Conservation (phyloP, 2,329 filamentous ascomycete genomes). For the Plectosphaerella sp. region DNA sequence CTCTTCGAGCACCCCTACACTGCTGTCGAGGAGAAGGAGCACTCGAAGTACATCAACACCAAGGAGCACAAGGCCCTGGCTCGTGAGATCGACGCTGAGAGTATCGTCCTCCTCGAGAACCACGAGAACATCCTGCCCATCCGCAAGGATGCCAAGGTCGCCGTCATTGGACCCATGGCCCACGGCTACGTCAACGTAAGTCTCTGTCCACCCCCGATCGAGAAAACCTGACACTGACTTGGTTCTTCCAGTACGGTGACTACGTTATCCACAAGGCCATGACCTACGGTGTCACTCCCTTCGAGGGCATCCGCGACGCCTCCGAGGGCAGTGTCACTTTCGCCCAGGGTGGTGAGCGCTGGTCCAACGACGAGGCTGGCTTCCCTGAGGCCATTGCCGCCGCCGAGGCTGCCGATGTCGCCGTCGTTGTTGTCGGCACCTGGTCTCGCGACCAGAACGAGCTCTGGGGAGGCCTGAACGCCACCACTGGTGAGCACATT, state of each 20-base stretch:
- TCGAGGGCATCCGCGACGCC: conserved; percentile 62
- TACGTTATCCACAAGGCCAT: conserved; percentile 65
- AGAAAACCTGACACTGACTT: conserved; percentile 1
- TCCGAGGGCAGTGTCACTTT: conserved; percentile 60
- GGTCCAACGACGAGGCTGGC: conserved; percentile 65
- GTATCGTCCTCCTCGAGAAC: conserved; percentile 57
- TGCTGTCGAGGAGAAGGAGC: conserved; percentile 50
- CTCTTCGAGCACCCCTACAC: conserved; percentile 68
- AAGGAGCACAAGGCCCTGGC: conserved; percentile 53
- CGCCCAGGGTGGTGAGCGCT: conserved; percentile 66
- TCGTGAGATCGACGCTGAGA: conserved; percentile 59
- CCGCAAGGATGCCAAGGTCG: conserved; percentile 61
- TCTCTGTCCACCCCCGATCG: not conserved
- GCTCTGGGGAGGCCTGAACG: conserved; percentile 67
- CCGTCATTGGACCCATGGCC: conserved; percentile 73
- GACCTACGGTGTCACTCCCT: conserved; percentile 62
- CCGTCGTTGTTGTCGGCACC: conserved; percentile 69
- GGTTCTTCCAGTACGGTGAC: conserved; percentile 54
- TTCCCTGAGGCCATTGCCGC: conserved; percentile 63
- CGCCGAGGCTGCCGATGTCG: conserved; percentile 64
- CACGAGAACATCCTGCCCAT: conserved; percentile 48
- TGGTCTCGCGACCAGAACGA: conserved; percentile 71
- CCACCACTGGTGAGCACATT: conserved; percentile 71
- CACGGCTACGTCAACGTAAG: conserved; percentile 65
- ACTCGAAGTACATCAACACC: conserved; percentile 57